Conservation (phyloP, 257 asterid genomes). For the Solanum tarapatanum region DNA sequence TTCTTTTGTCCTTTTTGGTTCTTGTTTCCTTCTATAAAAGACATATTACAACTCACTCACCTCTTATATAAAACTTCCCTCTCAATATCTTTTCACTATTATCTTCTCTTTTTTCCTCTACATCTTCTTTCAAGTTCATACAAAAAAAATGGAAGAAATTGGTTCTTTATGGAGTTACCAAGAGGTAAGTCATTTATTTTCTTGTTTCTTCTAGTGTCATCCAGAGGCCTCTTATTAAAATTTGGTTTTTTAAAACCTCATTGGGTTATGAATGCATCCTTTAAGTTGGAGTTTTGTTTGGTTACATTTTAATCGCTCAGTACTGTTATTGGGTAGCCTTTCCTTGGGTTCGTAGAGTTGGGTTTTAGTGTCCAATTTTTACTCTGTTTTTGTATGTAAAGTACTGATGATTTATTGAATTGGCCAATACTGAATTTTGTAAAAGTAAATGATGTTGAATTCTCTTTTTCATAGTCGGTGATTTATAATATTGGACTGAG, state of each 20-base stretch:
- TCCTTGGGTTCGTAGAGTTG: background rate
- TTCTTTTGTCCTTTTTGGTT: slow-evolving; percentile 6
- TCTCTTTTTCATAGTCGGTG: background rate
- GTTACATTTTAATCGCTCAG: background rate
- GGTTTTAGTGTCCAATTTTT: background rate
- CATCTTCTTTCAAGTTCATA: background rate
- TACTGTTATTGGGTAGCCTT: background rate
- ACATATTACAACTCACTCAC: slow-evolving; percentile 7
- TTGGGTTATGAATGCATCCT: background rate
- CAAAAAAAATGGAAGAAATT: slow-evolving; percentile 37
- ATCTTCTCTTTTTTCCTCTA: background rate
- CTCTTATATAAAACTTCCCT: slow-evolving; percentile 24
- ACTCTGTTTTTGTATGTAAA: background rate
- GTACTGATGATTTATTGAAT: background rate
- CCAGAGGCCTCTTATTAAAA: background rate
- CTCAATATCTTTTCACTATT: background rate
- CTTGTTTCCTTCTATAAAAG: slow-evolving; percentile 30
- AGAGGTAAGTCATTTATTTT: slow-evolving; percentile 26
- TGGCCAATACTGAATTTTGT: background rate
- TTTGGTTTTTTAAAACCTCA: background rate
- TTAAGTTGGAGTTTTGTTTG: background rate
- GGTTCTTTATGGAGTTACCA: slow-evolving; percentile 48
- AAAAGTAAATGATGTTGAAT: background rate
- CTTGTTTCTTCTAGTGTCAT: no score
- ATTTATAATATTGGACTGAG: background rate